Base-by-base conservation (phyloP, 1,284 basidiomycete species). In the Boletellus dicymbophilus region DNA sequence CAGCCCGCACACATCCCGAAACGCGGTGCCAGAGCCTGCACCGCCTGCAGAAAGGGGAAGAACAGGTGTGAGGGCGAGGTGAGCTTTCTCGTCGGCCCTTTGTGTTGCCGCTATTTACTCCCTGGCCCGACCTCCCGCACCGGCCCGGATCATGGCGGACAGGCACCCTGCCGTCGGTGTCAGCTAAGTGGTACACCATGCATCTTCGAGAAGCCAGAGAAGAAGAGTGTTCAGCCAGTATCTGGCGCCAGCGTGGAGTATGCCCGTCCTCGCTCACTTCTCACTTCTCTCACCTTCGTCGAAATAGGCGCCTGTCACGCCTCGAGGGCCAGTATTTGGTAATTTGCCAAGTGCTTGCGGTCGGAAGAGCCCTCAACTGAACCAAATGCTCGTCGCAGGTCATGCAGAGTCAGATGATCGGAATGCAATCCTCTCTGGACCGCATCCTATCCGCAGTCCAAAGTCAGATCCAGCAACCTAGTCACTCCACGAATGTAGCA, bases 41-140 rank as follows among this genome's bases (percentile, higher is more conserved):
- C 88, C 27, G 82, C 84, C 60, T 90, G 91, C 71, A 84, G 91
- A 61, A 90, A 88, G 72, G 92, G 93, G 46, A 95, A 95, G 78
- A 95, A 95, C 74, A 79, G 93, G 64, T 95, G 93, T 66, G 93
- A 95, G 76, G 89, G 88, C 67, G 90, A 93, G 79, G 88, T 88
- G 54, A 57, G 72, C 57, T 62, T 55, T 72, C 53, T 53, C 26
- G 33, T 33, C 42, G 49, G 49, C 58, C 66, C 49, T 62, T 45
- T 45, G 37, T 26, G 16, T 62, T 56, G 55, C 60, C 40, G 52
- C 57, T 51, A 52, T 60, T 60, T 37, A 61, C 76, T 78, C 70
- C 76, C 73, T 76, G 77, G 78, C 74, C 85, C 81, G 84, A 58
- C 68, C 67, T 72, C 74, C 72, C 76, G 76, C 74, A 71, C 81